Conservation (phyloP, 495 filamentous ascomycete species). For the Lophium mytilinum region DNA sequence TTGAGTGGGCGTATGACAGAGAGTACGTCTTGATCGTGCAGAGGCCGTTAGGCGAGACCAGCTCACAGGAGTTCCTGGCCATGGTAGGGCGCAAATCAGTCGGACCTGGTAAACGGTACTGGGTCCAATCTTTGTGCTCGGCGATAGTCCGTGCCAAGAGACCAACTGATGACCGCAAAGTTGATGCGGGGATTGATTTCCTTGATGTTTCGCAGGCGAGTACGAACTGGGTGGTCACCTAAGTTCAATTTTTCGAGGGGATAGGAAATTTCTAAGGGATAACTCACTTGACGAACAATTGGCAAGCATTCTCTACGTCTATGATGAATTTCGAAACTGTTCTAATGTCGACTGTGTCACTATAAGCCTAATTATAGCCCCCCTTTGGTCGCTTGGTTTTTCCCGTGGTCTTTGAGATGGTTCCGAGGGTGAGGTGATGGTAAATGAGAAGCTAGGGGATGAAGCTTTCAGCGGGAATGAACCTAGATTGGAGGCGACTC, state of each 20-base stretch:
- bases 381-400: too few species aligned
- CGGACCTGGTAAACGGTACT: constrained; percentile 2
- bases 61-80: background rate
- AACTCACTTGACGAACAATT: too few species aligned
- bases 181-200: constrained; percentile 4
- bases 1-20: constrained; percentile 1
- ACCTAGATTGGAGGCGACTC: too few species aligned
- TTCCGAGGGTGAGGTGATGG: too few species aligned
- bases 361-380: too few species aligned
- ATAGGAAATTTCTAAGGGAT: too few species aligned
- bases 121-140: constrained; percentile 4
- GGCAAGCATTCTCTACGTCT: too few species aligned
- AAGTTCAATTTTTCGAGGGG: background rate
- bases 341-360: too few species aligned
- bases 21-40: constrained; percentile 1
- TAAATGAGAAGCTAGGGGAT: too few species aligned
- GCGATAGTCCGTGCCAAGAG: background rate
- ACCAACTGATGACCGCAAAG: constrained; percentile 2
- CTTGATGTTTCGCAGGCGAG: background rate
- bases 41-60: background rate
- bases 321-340: too few species aligned
- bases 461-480: too few species aligned
- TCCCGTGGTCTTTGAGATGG: too few species aligned
- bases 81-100: constrained; percentile 3
- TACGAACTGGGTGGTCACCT: constrained; percentile 5